Percentiles rank a stretch among this genome's conserved stretches.
Evolutionary conservation across 768 basidiomycete species (phyloP).

Genomic region (Cystobasidium ongulense): DNA sequence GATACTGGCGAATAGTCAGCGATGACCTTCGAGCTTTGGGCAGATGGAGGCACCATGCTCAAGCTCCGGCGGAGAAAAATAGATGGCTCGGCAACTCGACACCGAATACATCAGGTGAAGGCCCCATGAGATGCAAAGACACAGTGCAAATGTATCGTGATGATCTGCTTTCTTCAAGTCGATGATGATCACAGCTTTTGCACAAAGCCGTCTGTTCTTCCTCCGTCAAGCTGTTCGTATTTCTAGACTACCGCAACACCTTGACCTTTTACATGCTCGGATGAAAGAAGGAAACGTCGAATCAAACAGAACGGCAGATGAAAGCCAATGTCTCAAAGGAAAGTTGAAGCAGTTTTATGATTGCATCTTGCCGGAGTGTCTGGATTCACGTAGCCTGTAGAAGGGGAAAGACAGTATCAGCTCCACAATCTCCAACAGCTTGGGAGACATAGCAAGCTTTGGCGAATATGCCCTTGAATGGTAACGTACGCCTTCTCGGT

Average conservation of each 20-base stretch:
- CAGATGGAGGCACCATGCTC: too few species aligned
- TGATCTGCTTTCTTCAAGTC: too few species aligned
- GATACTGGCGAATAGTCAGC: too few species aligned
- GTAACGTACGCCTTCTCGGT: slow-evolving; percentile 10
- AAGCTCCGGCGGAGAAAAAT: too few species aligned
- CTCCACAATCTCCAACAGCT: neutral
- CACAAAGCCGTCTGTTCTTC: too few species aligned
- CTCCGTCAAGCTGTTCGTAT: neutral
- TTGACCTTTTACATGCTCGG: neutral
- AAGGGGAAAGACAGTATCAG: neutral
- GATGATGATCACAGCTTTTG: too few species aligned
- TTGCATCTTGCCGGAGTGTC: slow-evolving; percentile 9
- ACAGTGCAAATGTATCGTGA: too few species aligned
- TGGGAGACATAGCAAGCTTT: neutral
- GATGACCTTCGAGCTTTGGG: too few species aligned
- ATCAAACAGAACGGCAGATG: neutral
- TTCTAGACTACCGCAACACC: neutral
- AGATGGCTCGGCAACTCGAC: too few species aligned
- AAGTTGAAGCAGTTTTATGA: neutral
- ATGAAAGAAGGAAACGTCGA: neutral
- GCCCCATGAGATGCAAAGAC: too few species aligned
- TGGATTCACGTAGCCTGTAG: neutral
- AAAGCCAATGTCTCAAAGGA: neutral
- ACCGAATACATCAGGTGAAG: too few species aligned
- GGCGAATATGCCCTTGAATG: neutral